Evolutionary conservation across 2,329 filamentous ascomycete species (phyloP), one percentile per base, ranked within the genome.

Genomic region (Clarireedia hainanense): DNA sequence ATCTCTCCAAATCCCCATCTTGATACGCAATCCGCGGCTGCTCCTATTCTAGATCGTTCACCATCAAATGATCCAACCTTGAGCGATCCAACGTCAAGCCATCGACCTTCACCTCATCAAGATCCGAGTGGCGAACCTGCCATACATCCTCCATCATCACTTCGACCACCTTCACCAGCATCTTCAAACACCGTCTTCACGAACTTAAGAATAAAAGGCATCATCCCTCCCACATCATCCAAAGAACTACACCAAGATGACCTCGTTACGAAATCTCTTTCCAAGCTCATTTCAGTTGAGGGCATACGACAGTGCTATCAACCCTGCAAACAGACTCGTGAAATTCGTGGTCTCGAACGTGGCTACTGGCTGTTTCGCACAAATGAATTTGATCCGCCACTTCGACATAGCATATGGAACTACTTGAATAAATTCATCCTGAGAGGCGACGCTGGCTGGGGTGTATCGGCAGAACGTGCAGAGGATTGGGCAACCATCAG

Each of bases 331-430:
- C 75, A 80, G 51, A 71, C 71, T 1, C 75, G 85, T 4, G 66
- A 70, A 0, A 71, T 86, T 1, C 71, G 76, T 2, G 70, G 72
- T 0, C 79, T 86, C 39, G 90, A 95, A 68, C 78, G 91, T 15
- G 91, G 91, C 0, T 84, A 88, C 70, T 96, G 91, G 91, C 69
- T 75, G 2, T 64, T 96, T 4, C 74, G 83, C 60, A 83, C 79
- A 61, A 66, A 70, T 0, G 50, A 62, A 1, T 90, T 86, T 86
- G 66, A 72, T 0, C 52, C 66, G 0, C 68, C 71, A 0, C 64
- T 76, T 4, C 78, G 80, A 50, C 68, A 73, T 15, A 72, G 76
- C 2, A 77, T 83, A 6, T 91, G 88, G 86, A 69, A 71, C 0
- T 84, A 79, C 50, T 71, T 91, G 24, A 74, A 74, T 5, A 77